Evolutionary conservation across 2,329 filamentous ascomycete genomes (phyloP), one percentile per base, ranked within the genome.

Genomic region (Beauveria rudraprayagi): DNA sequence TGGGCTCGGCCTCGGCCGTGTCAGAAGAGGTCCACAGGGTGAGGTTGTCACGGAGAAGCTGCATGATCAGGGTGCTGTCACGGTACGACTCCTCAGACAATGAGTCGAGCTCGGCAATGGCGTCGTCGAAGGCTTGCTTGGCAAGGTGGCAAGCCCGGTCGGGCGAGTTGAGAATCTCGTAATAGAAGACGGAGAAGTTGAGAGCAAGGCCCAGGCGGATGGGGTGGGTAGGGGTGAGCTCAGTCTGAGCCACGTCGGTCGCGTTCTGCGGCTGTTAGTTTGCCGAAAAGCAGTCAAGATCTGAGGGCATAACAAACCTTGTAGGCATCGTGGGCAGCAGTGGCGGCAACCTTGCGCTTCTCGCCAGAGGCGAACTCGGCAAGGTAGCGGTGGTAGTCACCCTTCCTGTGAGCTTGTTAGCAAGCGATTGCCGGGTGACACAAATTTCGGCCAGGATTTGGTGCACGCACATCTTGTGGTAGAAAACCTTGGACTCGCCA

Each of bases 151-250:
- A 97, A 74, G 92, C 93, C 82, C 95, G 93, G 78, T 97, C 94
- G 67, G 93, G 93, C 48, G 93, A 92, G 84, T 97, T 99, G 73
- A 97, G 84, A 76, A 97, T 99, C 87, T 99, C 94, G 78, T 99
- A 99, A 88, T 97, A 97, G 85, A 97, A 97, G 73, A 97, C 92
- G 67, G 92, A 96, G 87, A 97, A 97, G 89, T 97, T 97, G 70
- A 97, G 87, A 69, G 93, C 93, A 72, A 97, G 89, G 77, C 93
- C 93, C 68, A 97, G 91, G 73, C 93, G 92, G 82, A 97, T 97
- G 71, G 93, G 93, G 84, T 97, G 93, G 65, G 94, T 97, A 66
- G 93, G 93, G 65, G 93, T 93, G 70, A 97, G 88, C 80, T 97
- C 93, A 68, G 91, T 96, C 83, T 97, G 93, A 70, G 94, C 94